These are phyloP conservation scores for Dryadomyces quercus-mongolicae DNA, from an alignment of 2,329 filamentous ascomycete species.

Conservation along the genomic window DNA sequence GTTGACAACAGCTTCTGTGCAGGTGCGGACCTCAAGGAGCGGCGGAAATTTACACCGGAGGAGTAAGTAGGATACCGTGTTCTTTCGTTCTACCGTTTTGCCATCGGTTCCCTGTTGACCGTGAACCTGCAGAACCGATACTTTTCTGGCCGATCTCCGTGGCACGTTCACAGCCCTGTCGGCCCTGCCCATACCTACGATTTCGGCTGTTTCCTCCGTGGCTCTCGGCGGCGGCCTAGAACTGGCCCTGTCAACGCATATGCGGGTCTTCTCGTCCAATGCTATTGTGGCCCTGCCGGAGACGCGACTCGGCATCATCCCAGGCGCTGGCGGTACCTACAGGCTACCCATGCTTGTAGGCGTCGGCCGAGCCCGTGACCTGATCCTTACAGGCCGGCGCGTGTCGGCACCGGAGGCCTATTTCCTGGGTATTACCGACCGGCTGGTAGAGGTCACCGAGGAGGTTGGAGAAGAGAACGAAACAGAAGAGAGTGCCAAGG, in stretches of 20 bases:
- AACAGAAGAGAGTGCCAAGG: constrained; percentile 25
- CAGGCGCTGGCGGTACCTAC: constrained; percentile 86
- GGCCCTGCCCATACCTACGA: constrained; percentile 73
- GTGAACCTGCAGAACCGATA: constrained; percentile 46
- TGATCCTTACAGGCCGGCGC: constrained; percentile 82
- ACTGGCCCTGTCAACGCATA: constrained; percentile 76
- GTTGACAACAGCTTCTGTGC: constrained; percentile 86
- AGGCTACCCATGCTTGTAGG: constrained; percentile 77
- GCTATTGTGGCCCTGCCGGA: constrained; percentile 77
- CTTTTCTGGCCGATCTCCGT: constrained; percentile 69
- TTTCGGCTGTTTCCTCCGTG: constrained; percentile 72
- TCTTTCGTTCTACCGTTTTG: neutral
- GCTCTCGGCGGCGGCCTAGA: constrained; percentile 92
- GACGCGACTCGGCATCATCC: constrained; percentile 85
- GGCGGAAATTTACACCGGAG: constrained; percentile 59
- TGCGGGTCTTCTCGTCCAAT: constrained; percentile 75
- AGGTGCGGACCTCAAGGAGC: constrained; percentile 87
- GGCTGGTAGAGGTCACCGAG: constrained; percentile 63
- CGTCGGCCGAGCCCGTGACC: constrained; percentile 66
- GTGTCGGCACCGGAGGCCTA: constrained; percentile 78
- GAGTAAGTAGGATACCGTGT: constrained; percentile 52
- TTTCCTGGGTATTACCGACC: constrained; percentile 79
- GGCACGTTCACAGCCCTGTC: constrained; percentile 63
- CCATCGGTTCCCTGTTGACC: neutral
- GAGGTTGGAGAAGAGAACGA: constrained; percentile 16